Evolutionary conservation across 2,329 filamentous ascomycete genomes (phyloP), one percentile per base, ranked within the genome.

Genomic region (Claviceps quebecensis): DNA sequence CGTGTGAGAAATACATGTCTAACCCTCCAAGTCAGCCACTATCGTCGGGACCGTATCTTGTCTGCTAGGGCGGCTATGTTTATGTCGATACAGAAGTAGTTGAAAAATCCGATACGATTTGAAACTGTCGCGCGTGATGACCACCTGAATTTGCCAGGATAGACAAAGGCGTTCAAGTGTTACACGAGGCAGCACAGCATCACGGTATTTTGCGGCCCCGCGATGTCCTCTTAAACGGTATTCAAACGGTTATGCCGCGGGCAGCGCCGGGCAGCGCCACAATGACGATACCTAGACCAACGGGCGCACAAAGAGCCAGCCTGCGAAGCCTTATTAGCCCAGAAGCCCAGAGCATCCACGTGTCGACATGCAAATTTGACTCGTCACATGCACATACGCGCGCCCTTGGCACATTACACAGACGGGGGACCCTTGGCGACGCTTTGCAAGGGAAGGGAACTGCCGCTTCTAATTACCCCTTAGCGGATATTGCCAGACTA

Each of bases 401-500:
- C 3, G 44, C 26, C 26, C 22, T 45, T 29, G 22, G 22, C 5
- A 8, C 14, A n/a, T 29, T 17, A 46, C 47, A 48, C 46, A 13
- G 14, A 29, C 39, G 38, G 38, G 26, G 17, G 23, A 11, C 37
- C 38, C 19, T 17, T 16, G 19, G 11, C 49, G 37, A 37, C n/a
- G 47, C 47, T 44, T 48, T 17, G 43, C 47, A 38, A 47, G 47
- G 37, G 41, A 47, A 52, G 51, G 51, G 47, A 49, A 49, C 43
- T 50, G 47, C 51, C 51, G 51, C 47, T 44, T 19, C 19, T 2
- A 19, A 19, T 19, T 26, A 49, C 36, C 29, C 29, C 29, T 34
- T 34, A 34, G 29, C 9, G 26, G 3, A 34, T 34, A 11, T 34
- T 34, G 9, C 29, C 29, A 34, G 9, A 34, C 29, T 26, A 23